Base-by-base conservation (phyloP, 2,329 filamentous ascomycete genomes). In the Ascochyta pisi region DNA sequence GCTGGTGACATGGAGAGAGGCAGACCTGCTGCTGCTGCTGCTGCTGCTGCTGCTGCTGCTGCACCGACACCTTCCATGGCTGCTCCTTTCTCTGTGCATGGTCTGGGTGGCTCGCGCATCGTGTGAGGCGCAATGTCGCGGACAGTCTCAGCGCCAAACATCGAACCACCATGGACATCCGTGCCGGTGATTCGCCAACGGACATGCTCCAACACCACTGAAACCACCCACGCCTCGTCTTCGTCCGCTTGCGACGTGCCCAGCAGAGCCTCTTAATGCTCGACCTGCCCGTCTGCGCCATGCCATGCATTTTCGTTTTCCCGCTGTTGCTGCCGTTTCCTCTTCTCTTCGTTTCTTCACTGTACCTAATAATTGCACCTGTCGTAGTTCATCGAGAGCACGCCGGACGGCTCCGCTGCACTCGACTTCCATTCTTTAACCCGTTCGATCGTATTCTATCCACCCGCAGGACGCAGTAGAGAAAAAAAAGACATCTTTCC, bases 351-450 rank as follows among this genome's bases (percentile, higher is more conserved):
- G 51, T 62, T 71, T 70, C 53, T 51, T 48, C 65, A 64, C 55
- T 68, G 56, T 67, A 67, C 56, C 67, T 70, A 68, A 65, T 73
- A 54, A 61, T 68, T 63, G 60, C 61, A 51, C 63, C 65, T 62
- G 65, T 67, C 62, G 67, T 59, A 66, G 53, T 68, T 60, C 54
- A 66, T 58, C 62, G 60, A 68, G 73, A 74, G 72, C 67, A 67
- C 71, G 72, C 72, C 66, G 72, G 73, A 69, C 72, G 72, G 69
- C 73, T 75, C 70, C 64, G 51, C 64, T 67, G 66, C 64, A 58
- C 58, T 69, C 69, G 64, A 68, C 64, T 69, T 69, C 38, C 67
- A 60, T 70, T 73, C 68, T 63, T 72, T 73, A 48, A 47, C 33
- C 37, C 33, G 35, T 8, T 42, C 37, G 13, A 50, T 40, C 19